These are phyloP conservation scores for Capsicum chinense DNA, from an alignment of 257 asterid species.

Conservation along the genomic window DNA sequence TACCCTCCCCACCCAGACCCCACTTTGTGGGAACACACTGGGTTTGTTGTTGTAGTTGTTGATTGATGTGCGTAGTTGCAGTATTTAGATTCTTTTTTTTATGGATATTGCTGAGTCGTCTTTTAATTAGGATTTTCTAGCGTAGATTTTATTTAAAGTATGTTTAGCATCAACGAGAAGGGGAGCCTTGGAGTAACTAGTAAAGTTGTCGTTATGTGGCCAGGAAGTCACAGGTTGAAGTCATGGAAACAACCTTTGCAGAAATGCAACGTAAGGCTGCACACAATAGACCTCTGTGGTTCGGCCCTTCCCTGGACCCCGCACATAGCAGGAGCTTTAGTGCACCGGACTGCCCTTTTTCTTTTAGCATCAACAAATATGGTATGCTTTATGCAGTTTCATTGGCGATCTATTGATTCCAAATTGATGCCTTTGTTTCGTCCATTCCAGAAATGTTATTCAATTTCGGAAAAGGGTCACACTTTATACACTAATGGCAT, in stretches of 20 bases:
- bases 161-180: neutral
- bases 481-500: conserved; percentile 8
- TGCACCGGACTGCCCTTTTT: too few relatives aligned
- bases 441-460: neutral
- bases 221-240: too few relatives aligned
- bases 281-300: too few relatives aligned
- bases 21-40: too few relatives aligned
- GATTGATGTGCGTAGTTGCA: neutral
- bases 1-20: too few relatives aligned
- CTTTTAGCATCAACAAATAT: neutral
- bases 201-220: too few relatives aligned
- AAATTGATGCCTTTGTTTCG: neutral
- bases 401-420: neutral
- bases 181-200: too few relatives aligned
- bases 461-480: neutral
- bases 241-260: too few relatives aligned
- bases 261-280: too few relatives aligned
- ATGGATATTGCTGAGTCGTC: neutral
- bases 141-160: neutral
- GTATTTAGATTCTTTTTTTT: neutral
- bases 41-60: neutral
- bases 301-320: too few relatives aligned
- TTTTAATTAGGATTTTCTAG: neutral
- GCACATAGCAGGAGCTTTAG: too few relatives aligned
- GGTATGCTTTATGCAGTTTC: neutral